phyloP scores from a whole-genome alignment of 768 basidiomycete genomes.

The Serendipita sp. region DNA sequence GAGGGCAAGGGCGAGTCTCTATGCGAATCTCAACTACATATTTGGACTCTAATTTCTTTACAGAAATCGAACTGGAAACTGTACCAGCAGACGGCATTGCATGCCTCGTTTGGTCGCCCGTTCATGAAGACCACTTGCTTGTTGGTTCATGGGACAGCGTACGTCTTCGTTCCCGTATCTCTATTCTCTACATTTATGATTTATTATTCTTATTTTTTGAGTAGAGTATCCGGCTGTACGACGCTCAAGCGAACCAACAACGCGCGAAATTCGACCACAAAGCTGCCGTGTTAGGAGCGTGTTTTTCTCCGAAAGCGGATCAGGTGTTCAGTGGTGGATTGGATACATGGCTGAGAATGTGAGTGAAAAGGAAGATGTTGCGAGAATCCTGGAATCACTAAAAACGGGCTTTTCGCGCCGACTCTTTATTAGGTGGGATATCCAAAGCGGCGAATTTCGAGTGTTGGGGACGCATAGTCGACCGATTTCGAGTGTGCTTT shows the following conservation, averaged over 20 bases:
- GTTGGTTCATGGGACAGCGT: constrained; percentile 86
- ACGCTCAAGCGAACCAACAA: constrained; percentile 39
- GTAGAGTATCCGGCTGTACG: constrained; percentile 47
- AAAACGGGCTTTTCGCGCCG: neutral
- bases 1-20: neutral
- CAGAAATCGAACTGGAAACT: constrained; percentile 24
- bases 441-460: constrained; percentile 52
- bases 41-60: neutral
- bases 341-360: constrained; percentile 74
- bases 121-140: constrained; percentile 50
- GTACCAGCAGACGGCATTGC: constrained; percentile 4
- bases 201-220: constrained; percentile 15
- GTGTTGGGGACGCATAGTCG: constrained; percentile 71
- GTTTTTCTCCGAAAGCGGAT: constrained; percentile 44
- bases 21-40: neutral
- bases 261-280: constrained; percentile 77
- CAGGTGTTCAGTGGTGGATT: constrained; percentile 76
- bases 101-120: neutral
- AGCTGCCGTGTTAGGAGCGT: constrained; percentile 72
- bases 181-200: constrained; percentile 12
- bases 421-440: constrained; percentile 44
- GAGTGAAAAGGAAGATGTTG: constrained; percentile 17
- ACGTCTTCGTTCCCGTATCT: constrained; percentile 13
- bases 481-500: constrained; percentile 62
- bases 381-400: neutral